Evolutionary conservation across 2,329 filamentous ascomycete species (phyloP).

Genomic region (Ramularia collo-cygni): DNA sequence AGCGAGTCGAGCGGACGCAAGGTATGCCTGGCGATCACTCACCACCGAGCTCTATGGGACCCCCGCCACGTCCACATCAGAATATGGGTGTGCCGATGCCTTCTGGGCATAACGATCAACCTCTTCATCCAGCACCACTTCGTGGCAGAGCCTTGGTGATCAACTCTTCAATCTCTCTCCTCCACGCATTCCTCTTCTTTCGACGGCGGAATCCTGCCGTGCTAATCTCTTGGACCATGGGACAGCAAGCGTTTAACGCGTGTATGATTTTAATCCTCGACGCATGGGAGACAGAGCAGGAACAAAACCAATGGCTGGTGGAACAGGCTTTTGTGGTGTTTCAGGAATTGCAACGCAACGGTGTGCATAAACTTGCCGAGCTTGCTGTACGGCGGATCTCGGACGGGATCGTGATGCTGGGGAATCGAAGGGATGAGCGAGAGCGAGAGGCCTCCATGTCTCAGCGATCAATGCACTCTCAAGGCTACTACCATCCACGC

Average conservation of each 20-base stretch:
- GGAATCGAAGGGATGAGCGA: conserved; percentile 12
- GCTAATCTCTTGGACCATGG: conserved; percentile 43
- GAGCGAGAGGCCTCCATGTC: conserved; percentile 13
- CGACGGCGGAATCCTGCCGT: conserved; percentile 37
- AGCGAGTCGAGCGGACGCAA: conserved; percentile 33
- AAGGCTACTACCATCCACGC: conserved; percentile 9
- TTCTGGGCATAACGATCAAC: conserved; percentile 14
- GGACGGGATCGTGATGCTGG: conserved; percentile 25
- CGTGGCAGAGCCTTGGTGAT: conserved; percentile 38
- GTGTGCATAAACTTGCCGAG: conserved; percentile 41
- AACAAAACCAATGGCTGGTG: conserved; percentile 33
- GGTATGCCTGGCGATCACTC: conserved; percentile 15
- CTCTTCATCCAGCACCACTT: conserved; percentile 22
- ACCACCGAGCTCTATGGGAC: conserved; percentile 13
- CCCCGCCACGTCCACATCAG: conserved; percentile 11
- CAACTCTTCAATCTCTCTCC: conserved; percentile 35
- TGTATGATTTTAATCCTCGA: conserved; percentile 44
- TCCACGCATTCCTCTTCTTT: conserved; percentile 43
- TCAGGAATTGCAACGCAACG: conserved; percentile 34
- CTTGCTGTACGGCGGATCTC: conserved; percentile 37
- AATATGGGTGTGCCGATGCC: conserved; percentile 8
- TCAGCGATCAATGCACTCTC: conserved; percentile 3
- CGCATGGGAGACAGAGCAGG: conserved; percentile 37
- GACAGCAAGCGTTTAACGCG: conserved; percentile 46
- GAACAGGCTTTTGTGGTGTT: conserved; percentile 39